A percentile compares a stretch with the other conserved stretches of the same genome.
These are phyloP conservation scores for Kodamaea anthophila DNA, from an alignment of 1,139 yeast genomes.

Conservation along the genomic window DNA sequence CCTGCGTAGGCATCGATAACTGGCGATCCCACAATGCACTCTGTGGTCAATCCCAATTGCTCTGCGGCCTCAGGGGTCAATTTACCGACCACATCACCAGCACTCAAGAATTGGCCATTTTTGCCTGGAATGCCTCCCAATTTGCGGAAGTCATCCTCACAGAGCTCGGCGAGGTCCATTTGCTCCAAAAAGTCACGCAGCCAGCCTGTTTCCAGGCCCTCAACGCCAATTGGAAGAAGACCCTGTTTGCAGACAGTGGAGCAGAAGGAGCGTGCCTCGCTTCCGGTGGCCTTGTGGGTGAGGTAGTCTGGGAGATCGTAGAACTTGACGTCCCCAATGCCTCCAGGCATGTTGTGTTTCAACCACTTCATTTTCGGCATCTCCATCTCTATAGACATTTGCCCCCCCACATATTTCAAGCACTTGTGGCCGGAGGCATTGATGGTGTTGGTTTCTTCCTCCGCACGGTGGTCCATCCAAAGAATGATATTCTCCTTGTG, in stretches of 20 bases:
- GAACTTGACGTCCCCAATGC: conserved; percentile 66
- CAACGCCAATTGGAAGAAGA: conserved; percentile 85
- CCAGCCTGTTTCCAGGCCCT: conserved; percentile 85
- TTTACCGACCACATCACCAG: conserved; percentile 84
- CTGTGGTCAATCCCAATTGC: conserved; percentile 73
- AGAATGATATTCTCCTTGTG: conserved; percentile 73
- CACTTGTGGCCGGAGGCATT: conserved; percentile 75
- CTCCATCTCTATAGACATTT: conserved; percentile 97
- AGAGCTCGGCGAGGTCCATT: conserved; percentile 71
- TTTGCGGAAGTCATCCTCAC: conserved; percentile 66
- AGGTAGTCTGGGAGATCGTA: conserved; percentile 88
- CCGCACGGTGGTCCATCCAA: conserved; percentile 99
- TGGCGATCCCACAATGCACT: conserved; percentile 86
- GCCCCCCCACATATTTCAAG: conserved; percentile 91
- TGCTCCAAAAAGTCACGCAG: conserved; percentile 63
- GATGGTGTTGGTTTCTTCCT: conserved; percentile 73
- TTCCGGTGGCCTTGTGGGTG: conserved; percentile 85
- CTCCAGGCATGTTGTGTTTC: conserved; percentile 73
- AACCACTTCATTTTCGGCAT: conserved; percentile 96
- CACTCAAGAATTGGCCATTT: conserved; percentile 69
- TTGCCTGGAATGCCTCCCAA: conserved; percentile 79
- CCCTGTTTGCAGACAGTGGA: conserved; percentile 96
- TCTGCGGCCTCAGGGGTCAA: conserved; percentile 64
- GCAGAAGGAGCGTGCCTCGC: conserved; percentile 80
- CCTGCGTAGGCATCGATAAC: conserved; percentile 98